These are phyloP conservation scores for Haberlea rhodopensis DNA, from an alignment of 257 asterid species.

Conservation along the genomic window DNA sequence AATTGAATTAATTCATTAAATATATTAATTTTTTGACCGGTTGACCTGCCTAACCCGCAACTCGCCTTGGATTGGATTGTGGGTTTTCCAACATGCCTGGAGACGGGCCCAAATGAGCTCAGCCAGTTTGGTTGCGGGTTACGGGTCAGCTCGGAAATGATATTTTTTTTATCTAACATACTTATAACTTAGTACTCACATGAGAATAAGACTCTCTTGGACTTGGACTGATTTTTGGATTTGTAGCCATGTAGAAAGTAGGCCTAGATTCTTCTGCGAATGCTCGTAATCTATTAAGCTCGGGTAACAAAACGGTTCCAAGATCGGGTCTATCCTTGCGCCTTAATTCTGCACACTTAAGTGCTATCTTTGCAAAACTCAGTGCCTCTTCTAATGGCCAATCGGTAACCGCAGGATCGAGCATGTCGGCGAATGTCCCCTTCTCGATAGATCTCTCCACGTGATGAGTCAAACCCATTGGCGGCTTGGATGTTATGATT, in stretches of 20 bases:
- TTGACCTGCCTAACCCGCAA: too few relatives aligned
- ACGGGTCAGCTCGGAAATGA: constrained; percentile 39
- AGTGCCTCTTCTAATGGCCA: constrained; percentile 84
- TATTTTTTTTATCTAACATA: constrained; percentile 22
- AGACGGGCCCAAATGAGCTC: too few relatives aligned
- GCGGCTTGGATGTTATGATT: constrained; percentile 71
- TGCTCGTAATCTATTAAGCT: constrained; percentile 58
- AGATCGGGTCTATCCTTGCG: constrained; percentile 85
- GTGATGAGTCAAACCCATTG: constrained; percentile 88
- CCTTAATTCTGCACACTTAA: constrained; percentile 72
- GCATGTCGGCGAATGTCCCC: constrained; percentile 69
- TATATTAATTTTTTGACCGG: too few relatives aligned
- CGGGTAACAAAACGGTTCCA: constrained; percentile 56
- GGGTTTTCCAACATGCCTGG: too few relatives aligned
- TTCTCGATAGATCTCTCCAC: constrained; percentile 75
- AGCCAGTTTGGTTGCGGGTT: too few relatives aligned
- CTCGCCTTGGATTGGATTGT: too few relatives aligned
- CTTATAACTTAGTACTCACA: constrained; percentile 32
- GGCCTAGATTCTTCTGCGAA: constrained; percentile 65
- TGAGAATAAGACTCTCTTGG: constrained; percentile 24
- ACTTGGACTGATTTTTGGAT: constrained; percentile 14
- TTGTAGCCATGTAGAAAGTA: constrained; percentile 12
- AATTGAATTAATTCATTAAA: too few relatives aligned
- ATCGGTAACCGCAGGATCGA: constrained; percentile 67
- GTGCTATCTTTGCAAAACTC: constrained; percentile 65